A percentile compares a stretch with the other conserved stretches of the same genome.
Conservation (phyloP, 2,329 filamentous ascomycete genomes). For the Lecanicillium sp. region DNA sequence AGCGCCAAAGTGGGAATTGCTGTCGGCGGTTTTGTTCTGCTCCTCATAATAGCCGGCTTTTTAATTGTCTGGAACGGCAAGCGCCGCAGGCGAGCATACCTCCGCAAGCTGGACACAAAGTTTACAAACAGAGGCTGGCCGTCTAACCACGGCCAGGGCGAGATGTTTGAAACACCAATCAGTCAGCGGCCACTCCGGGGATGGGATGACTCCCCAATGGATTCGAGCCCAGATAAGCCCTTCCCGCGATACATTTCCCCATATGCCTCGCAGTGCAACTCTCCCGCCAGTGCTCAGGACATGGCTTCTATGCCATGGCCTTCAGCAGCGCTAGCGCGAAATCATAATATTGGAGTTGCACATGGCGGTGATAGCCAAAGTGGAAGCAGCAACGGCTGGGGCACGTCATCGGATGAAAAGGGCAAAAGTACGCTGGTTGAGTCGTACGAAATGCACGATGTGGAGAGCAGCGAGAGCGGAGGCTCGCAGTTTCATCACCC, state of each 20-base stretch:
- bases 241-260: conserved; percentile 48
- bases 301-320: conserved; percentile 28
- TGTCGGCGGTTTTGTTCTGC: conserved; percentile 37
- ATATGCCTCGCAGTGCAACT: conserved; percentile 51
- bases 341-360: conserved; percentile 33
- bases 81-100: conserved; percentile 42
- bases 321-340: conserved; percentile 13
- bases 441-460: conserved; percentile 41
- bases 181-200: conserved; percentile 42
- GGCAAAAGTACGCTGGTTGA: conserved; percentile 30
- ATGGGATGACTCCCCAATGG: conserved; percentile 47
- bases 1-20: conserved; percentile 52
- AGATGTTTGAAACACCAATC: conserved; percentile 36
- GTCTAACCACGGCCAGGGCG: conserved; percentile 18
- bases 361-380: conserved; percentile 27
- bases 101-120: conserved; percentile 38
- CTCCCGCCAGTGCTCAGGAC: conserved; percentile 41
- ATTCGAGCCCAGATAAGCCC: conserved; percentile 28
- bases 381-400: conserved; percentile 11
- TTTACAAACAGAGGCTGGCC: conserved; percentile 33
- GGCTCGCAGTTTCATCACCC: neutral
- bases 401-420: conserved; percentile 24
- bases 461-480: conserved; percentile 25
- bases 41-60: conserved; percentile 41
- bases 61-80: conserved; percentile 49